Evolutionary conservation across 768 basidiomycete genomes (phyloP).

Genomic region (Suillus tomentosus): DNA sequence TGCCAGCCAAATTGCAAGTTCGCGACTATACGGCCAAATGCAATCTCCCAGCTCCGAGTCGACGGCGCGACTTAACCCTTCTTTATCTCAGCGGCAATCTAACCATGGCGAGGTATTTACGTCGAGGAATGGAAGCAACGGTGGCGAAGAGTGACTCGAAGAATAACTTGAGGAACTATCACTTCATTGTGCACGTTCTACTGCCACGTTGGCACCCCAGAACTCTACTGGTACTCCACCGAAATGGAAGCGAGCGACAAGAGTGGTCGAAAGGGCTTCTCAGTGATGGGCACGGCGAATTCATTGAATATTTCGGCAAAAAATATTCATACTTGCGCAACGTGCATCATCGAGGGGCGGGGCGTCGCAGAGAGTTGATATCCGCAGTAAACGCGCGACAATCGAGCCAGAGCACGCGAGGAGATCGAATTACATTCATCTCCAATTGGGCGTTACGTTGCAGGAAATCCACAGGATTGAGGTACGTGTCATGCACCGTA

Average conservation of each 20-base stretch:
- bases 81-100: neutral
- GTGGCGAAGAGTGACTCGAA: neutral
- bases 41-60: neutral
- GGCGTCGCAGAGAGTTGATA: neutral
- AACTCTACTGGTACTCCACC: neutral
- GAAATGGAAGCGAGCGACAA: neutral
- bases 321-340: neutral
- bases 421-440: no score
- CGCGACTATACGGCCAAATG: neutral
- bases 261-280: no score
- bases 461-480: neutral
- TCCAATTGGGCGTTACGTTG: neutral
- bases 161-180: neutral
- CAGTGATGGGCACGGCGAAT: neutral
- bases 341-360: neutral
- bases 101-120: neutral
- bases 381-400: neutral
- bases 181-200: neutral
- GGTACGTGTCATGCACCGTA: neutral
- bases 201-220: constrained; percentile 6
- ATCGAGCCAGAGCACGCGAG: neutral
- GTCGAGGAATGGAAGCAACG: constrained; percentile 5
- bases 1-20: neutral
- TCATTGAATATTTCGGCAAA: neutral
- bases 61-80: neutral